Base-by-base conservation (phyloP, 306 rosid genomes). In the Abrus precatorius region DNA sequence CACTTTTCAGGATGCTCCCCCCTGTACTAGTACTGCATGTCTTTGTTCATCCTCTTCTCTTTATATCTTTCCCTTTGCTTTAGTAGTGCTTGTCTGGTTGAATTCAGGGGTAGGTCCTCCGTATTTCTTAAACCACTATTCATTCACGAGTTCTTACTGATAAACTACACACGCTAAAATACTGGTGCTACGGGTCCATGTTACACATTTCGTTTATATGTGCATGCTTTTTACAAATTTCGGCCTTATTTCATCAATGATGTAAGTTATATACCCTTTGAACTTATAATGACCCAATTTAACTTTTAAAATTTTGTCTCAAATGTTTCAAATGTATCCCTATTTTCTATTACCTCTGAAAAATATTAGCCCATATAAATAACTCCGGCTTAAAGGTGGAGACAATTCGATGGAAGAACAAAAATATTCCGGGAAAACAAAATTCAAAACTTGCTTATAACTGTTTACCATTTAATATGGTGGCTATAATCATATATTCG, bases 1-100 rank as follows among this genome's bases (percentile, higher is more conserved):
- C 66, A 72, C 87, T 80, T 86, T 86, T 57, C 28, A 70, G 48
- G 78, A 86, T 86, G 69, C 85, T 76, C 57, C 50, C 4, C 28
- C 52, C 5, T 61, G 80, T 47, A 56, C 33, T 79, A 77, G 20
- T 20, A 20, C 20, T 20, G 20, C 20, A 20, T 20, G 20, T 75
- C 76, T 79, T 70, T 83, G 66, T 56, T 76, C 75, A 79, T 69
- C 82, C 36, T 63, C 80, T 75, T 75, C 56, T n/a, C 72, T 74
- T 73, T 54, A 73, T 59, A 34, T 62, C 54, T 74, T 54, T 44
- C 32, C 47, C 29, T 64, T 50, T 72, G 54, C 65, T 80, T 64
- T 75, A n/a, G 70, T 9, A 40, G 14, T 65, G 63, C 34, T 62
- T 40, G 66, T 77, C 63, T 43, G 53, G 53, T 41, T 38, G 13